phyloP scores from a whole-genome alignment of 805 yeast genomes.

The Suhomyces prunicola region DNA sequence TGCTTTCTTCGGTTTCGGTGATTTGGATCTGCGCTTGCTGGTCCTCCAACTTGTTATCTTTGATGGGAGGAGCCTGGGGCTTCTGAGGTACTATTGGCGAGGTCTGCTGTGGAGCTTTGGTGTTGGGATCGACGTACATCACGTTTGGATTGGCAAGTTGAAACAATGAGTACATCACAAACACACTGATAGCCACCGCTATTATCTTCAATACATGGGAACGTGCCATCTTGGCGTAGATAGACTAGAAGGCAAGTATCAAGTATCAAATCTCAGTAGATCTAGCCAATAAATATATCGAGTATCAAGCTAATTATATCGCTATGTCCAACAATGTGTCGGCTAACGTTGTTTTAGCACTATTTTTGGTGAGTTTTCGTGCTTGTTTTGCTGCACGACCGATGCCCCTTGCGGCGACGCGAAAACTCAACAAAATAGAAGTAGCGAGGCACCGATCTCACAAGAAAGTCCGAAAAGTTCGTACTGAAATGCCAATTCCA shows the following conservation, averaged over 20 bases:
- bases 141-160: constrained; percentile 2
- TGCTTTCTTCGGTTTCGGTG: constrained; percentile 5
- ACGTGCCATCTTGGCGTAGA: constrained; percentile 6
- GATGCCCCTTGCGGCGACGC: not conserved
- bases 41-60: constrained; percentile 7
- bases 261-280: no score
- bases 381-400: not conserved
- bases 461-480: not conserved
- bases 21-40: constrained; percentile 3
- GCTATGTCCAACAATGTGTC: not conserved
- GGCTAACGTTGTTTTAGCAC: not conserved
- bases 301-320: no score
- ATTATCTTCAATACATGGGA: constrained; percentile 3
- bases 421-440: not conserved
- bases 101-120: constrained; percentile 5
- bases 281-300: no score
- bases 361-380: not conserved
- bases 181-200: constrained; percentile 6
- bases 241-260: not conserved
- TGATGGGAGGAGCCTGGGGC: constrained; percentile 2
- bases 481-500: no score
- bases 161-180: constrained; percentile 7
- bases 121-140: constrained; percentile 15
- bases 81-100: not conserved
- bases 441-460: not conserved